Base-by-base conservation (phyloP, 768 basidiomycete genomes). In the Lactarius indigo region DNA sequence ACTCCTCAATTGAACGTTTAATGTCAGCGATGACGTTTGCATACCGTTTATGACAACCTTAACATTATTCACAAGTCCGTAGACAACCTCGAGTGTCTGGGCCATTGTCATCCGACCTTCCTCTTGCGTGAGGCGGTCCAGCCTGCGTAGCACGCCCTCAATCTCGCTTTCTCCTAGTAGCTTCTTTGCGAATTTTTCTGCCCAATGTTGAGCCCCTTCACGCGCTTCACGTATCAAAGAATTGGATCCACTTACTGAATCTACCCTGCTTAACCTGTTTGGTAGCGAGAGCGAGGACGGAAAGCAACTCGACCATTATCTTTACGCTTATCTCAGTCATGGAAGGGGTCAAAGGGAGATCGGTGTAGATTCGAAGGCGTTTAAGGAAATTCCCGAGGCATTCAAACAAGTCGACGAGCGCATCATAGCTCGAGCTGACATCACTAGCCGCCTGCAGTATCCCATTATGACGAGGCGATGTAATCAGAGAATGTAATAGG, bases 251-350 rank as follows among this genome's bases (percentile, higher is more conserved):
- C 63, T 23, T 10, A 59, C 39, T 64, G 18, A 42, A 30, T 23
- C 42, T 26, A 13, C 31, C 42, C 10, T 37, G 30, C 44, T 50
- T 64, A 31, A 64, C 23, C n/a, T 64, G 42, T 5, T 47, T 57
- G 7, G 63, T 64, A 5, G 33, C 56, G 26, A 64, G 44, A 26
- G 63, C 63, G 26, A 64, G 35, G 6, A 30, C n/a, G 3, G 56
- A 57, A 31, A 64, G 63, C 1, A 64, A 6, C 55, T 64, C 64
- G 4, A 33, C 35, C 28, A 64, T 33, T 15, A 58, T 64, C 17
- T 58, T 47, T 15, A 57, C 63, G 17, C 57, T 33, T 5, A 58
- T 52, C 20, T 26, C 47, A 5, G 42, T 33, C 44, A 64, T 33
- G 1, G 18, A 33, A 5, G 42, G 6, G 1, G 56, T 64, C 2